Evolutionary conservation across 176 grass and related monocot genomes (phyloP).

Genomic region (Paspalum notatum): DNA sequence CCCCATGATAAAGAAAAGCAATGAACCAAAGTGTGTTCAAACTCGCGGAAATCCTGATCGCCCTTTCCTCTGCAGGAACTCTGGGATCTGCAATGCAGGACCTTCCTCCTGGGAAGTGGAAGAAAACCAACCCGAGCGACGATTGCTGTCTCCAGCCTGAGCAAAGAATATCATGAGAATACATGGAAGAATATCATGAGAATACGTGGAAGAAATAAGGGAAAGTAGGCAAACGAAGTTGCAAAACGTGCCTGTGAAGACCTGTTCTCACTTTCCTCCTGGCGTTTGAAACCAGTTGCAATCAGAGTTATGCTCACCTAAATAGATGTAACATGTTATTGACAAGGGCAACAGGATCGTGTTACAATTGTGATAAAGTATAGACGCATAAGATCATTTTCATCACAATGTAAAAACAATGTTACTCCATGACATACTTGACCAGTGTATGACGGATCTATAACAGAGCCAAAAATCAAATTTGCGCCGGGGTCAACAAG

Average conservation of each 20-base stretch:
- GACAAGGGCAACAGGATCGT: not conserved
- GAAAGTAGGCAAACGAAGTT: not conserved
- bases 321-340: constrained; percentile 18
- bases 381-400: not conserved
- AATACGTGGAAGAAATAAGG: not conserved
- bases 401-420: not conserved
- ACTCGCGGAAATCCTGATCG: constrained; percentile 59
- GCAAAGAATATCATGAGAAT: not conserved
- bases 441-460: constrained; percentile 84
- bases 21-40: constrained; percentile 26
- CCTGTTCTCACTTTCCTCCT: constrained; percentile 62
- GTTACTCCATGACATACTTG: constrained; percentile 58
- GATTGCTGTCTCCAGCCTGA: constrained; percentile 50
- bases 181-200: not conserved
- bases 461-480: constrained; percentile 90
- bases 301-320: constrained; percentile 91
- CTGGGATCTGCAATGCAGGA: constrained; percentile 62
- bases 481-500: constrained; percentile 93
- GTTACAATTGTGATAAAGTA: not conserved
- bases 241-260: constrained; percentile 47
- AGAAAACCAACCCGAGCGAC: constrained; percentile 41
- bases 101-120: constrained; percentile 56
- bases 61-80: constrained; percentile 75
- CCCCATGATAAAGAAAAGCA: not conserved
- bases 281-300: constrained; percentile 86